Percentiles rank a stretch among this genome's conserved stretches.
Evolutionary conservation across 2,329 filamentous ascomycete genomes (phyloP).

Genomic region (Aspergillus felis): DNA sequence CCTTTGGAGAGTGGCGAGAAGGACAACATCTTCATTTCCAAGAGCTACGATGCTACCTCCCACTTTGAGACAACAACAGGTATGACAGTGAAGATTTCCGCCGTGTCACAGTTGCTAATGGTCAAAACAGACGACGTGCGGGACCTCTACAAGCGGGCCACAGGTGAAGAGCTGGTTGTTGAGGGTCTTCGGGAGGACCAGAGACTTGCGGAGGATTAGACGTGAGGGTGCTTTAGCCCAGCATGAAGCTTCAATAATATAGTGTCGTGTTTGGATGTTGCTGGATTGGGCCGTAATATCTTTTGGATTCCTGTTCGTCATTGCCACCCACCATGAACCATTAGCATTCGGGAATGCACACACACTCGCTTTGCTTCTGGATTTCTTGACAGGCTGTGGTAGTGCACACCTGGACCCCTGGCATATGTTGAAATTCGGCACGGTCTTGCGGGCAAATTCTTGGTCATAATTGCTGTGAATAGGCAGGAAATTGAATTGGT

Average conservation of each 20-base stretch:
- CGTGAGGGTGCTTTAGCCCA: background rate
- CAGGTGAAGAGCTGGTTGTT: conserved; percentile 81
- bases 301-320: conserved; percentile 15
- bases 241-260: conserved; percentile 20
- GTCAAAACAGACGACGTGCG: conserved; percentile 75
- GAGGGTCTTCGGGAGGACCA: conserved; percentile 76
- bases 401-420: background rate
- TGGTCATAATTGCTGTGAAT: background rate
- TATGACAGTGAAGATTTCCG: conserved; percentile 28
- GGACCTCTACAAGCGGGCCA: conserved; percentile 82
- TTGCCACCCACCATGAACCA: conserved; percentile 14
- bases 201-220: conserved; percentile 37
- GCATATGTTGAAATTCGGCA: background rate
- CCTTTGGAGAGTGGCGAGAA: conserved; percentile 75
- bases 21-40: conserved; percentile 95
- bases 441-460: background rate
- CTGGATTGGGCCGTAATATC: conserved; percentile 25
- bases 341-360: conserved; percentile 5
- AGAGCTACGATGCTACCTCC: conserved; percentile 96
- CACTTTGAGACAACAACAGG: conserved; percentile 89
- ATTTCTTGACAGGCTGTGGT: conserved; percentile 1
- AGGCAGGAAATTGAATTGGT: background rate
- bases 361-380: conserved; percentile 10
- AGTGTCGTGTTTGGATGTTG: conserved; percentile 24
- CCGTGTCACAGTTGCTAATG: conserved; percentile 5